These are phyloP conservation scores for Termitomyces heimii DNA, from an alignment of 768 basidiomycete species.

Conservation along the genomic window DNA sequence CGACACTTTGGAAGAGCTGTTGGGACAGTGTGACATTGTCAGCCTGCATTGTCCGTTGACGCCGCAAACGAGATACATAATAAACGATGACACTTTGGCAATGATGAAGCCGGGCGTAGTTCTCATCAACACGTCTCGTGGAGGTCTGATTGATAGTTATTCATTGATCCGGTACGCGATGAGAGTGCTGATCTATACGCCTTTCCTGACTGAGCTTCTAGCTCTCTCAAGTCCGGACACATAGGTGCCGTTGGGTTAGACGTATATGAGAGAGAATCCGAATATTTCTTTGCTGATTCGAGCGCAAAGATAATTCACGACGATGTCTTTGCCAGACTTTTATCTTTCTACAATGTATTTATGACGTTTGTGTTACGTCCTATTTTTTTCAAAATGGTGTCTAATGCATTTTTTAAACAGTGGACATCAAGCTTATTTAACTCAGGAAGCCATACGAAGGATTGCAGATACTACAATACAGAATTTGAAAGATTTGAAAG, in stretches of 20 bases:
- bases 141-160: slow-evolving; percentile 34
- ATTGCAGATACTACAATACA: slow-evolving; percentile 34
- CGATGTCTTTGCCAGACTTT: slow-evolving; percentile 36
- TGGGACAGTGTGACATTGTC: slow-evolving; percentile 32
- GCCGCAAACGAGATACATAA: slow-evolving; percentile 31
- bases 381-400: not conserved
- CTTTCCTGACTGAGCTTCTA: slow-evolving; percentile 5
- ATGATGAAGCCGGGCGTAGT: slow-evolving; percentile 35
- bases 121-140: slow-evolving; percentile 38
- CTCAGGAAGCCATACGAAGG: slow-evolving; percentile 30
- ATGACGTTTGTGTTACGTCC: slow-evolving; percentile 26
- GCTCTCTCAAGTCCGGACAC: slow-evolving; percentile 32
- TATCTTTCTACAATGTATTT: slow-evolving; percentile 41
- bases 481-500: slow-evolving; percentile 27
- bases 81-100: slow-evolving; percentile 31
- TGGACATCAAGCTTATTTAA: slow-evolving; percentile 39
- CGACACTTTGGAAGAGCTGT: slow-evolving; percentile 27
- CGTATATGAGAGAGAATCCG: slow-evolving; percentile 35
- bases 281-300: slow-evolving; percentile 38
- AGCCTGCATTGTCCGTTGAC: slow-evolving; percentile 37
- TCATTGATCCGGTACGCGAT: slow-evolving; percentile 31
- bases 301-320: slow-evolving; percentile 39
- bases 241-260: slow-evolving; percentile 38
- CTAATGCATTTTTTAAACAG: slow-evolving; percentile 13
- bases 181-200: not conserved